Evolutionary conservation across 1,139 yeast genomes (phyloP), one percentile per base, ranked within the genome.

Genomic region (Kurtzmaniella quercitrusa): DNA sequence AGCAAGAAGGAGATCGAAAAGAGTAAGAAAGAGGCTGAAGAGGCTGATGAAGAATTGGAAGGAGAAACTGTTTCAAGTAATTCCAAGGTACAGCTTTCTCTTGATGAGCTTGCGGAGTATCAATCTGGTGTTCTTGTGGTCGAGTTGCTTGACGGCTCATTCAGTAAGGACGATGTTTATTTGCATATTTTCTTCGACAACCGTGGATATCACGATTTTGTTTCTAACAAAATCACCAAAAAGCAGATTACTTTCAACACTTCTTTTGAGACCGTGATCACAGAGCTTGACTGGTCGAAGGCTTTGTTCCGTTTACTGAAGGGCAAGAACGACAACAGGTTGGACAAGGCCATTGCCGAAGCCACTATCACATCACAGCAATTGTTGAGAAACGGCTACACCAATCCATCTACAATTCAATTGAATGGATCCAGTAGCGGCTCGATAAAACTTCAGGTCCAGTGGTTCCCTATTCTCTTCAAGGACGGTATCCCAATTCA

Each of bases 141-240:
- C 52, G 82, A 87, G 43, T 58, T 93, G 34, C 60, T 81, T 31
- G 81, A 80, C 25, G 88, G 85, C 44, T 71, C 67, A 31, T 62
- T 83, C 36, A 63, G 77, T 38, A 73, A 74, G 49, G 73, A 72
- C 31, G 80, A 77, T 46, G 69, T 79, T 6, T 86, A 73, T 55
- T 68, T 91, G 31, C 95, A 89, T 60, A 76, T 82, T 0, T 85
- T 77, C 58, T 82, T 88, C 53, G 97, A 91, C 61, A 82, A 81
- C 52, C 78, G 72, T 50, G 85, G 90, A 3, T 81, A 79, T 58
- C 70, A 83, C 16, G 77, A 81, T 46, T 83, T 70, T 59, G 72
- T 68, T 8, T 70, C 87, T 43, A 79, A 78, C 29, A 73, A 73
- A 51, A 58, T 72, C 53, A 60, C 53, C 36, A 57, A 64, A 25